Evolutionary conservation across 306 rosid genomes (phyloP).

Genomic region (Ziziphus jujuba): DNA sequence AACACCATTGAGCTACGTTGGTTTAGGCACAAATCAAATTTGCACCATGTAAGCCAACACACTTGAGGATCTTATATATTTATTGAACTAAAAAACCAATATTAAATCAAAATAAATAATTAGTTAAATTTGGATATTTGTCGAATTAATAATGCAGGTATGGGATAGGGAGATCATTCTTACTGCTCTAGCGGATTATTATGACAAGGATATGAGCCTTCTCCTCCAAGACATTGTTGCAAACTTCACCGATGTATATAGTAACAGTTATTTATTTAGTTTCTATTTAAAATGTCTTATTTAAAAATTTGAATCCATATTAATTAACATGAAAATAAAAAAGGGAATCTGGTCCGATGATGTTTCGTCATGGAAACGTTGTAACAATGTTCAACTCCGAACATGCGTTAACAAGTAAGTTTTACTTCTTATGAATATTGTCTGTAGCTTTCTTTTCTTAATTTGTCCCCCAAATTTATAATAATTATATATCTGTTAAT

Average conservation of each 20-base stretch:
- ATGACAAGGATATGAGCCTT: conserved; percentile 64
- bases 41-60: conserved; percentile 83
- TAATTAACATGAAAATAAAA: neutral
- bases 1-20: conserved; percentile 78
- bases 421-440: no score
- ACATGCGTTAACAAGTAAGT: conserved; percentile 61
- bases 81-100: no score
- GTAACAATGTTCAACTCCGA: conserved; percentile 50
- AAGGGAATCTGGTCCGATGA: conserved; percentile 91
- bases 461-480: no score
- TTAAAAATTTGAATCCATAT: neutral
- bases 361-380: conserved; percentile 67
- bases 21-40: conserved; percentile 84
- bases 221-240: conserved; percentile 66
- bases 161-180: conserved; percentile 90
- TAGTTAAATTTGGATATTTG: neutral
- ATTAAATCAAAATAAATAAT: no score
- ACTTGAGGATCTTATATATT: no score
- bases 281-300: neutral
- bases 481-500: neutral
- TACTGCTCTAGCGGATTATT: conserved; percentile 59
- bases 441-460: neutral
- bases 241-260: conserved; percentile 70
- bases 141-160: conserved; percentile 60
- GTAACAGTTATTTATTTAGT: conserved; percentile 3